Percentiles rank a stretch among this genome's conserved stretches.
phyloP scores from a whole-genome alignment of 257 asterid species.

The Solanum sitiens region DNA sequence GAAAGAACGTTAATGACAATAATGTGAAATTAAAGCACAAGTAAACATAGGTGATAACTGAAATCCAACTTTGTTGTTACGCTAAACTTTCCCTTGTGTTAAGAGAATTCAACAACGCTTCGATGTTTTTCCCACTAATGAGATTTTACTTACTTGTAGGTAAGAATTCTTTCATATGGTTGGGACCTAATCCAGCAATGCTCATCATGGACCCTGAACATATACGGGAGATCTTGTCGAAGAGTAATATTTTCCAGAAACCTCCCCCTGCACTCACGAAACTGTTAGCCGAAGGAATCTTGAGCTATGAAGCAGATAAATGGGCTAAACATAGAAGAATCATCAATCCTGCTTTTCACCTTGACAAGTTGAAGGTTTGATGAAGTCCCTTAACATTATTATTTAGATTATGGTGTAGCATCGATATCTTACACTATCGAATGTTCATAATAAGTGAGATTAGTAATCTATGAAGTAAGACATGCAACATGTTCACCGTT shows the following conservation, averaged over 20 bases:
- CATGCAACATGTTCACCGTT: not conserved
- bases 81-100: too few species aligned
- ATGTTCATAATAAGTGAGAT: not conserved
- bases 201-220: constrained; percentile 11
- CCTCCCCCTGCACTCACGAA: not conserved
- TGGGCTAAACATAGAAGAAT: constrained; percentile 22
- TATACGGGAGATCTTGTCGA: constrained; percentile 9
- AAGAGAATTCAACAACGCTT: not conserved
- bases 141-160: constrained; percentile 1
- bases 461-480: not conserved
- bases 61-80: too few species aligned
- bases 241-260: constrained; percentile 3
- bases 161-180: constrained; percentile 5
- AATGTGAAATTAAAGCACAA: too few species aligned
- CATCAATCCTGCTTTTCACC: constrained; percentile 14
- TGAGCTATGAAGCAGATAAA: constrained; percentile 2
- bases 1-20: not conserved
- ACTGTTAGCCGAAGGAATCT: constrained; percentile 4
- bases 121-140: not conserved
- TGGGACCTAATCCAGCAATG: constrained; percentile 14
- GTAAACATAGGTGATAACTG: too few species aligned
- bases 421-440: not conserved
- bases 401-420: too few species aligned
- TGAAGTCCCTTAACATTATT: too few species aligned
- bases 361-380: constrained; percentile 18